A percentile compares a stretch with the other conserved stretches of the same genome.
Evolutionary conservation across 768 basidiomycete species (phyloP).

Genomic region (Mycena amicta): DNA sequence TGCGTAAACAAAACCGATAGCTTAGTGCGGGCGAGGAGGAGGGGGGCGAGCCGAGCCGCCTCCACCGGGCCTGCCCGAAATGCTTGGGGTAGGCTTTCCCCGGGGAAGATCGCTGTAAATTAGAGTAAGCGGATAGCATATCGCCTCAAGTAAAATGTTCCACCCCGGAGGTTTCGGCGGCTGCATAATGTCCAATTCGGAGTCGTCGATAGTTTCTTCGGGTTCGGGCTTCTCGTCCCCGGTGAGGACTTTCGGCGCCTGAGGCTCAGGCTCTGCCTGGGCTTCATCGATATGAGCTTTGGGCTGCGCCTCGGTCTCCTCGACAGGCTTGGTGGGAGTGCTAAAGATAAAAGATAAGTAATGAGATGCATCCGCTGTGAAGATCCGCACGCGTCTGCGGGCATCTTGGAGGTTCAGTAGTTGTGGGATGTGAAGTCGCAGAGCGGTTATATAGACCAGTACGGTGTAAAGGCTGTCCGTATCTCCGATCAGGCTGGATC

Average conservation of each 20-base stretch:
- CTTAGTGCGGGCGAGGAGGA: no score
- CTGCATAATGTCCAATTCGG: neutral
- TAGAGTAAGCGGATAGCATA: neutral
- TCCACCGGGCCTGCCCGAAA: neutral
- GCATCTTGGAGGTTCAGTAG: conserved; percentile 5
- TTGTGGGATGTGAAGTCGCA: neutral
- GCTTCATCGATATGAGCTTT: neutral
- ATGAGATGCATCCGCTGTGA: neutral
- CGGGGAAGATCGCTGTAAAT: conserved; percentile 12
- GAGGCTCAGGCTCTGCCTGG: neutral
- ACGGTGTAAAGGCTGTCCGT: conserved; percentile 15
- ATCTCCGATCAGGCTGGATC: conserved; percentile 16
- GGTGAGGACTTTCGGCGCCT: no score
- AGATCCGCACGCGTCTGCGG: conserved; percentile 12
- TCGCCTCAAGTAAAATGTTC: neutral
- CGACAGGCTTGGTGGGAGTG: conserved; percentile 1
- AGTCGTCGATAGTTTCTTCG: neutral
- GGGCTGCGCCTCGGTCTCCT: neutral
- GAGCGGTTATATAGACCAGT: conserved; percentile 15
- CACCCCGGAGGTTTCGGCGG: conserved; percentile 7
- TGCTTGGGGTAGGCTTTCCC: conserved; percentile 9
- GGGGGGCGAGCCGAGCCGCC: no score
- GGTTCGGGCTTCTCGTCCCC: neutral
- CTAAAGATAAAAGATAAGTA: conserved; percentile 5
- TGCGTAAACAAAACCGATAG: no score